phyloP scores from a whole-genome alignment of 2,329 filamentous ascomycete species.

The Teratosphaeria viscida region DNA sequence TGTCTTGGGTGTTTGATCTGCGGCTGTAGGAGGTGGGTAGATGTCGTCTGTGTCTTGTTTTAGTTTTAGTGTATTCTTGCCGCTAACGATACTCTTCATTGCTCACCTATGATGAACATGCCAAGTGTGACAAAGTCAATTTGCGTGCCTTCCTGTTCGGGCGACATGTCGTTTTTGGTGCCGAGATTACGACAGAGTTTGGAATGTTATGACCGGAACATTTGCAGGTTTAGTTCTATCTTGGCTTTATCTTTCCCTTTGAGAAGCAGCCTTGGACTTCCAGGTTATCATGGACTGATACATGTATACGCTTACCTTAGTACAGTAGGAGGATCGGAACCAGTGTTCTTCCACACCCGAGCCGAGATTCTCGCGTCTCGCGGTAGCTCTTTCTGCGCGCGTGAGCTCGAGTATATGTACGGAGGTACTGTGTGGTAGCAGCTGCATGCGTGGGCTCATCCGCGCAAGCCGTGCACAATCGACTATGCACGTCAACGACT shows the following conservation, averaged over 20 bases:
- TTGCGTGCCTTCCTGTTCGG: not conserved
- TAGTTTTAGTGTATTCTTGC: not conserved
- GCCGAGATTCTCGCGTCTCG: not conserved
- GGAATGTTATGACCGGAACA: not conserved
- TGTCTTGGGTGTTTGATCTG: conserved; percentile 45
- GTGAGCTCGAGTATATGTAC: not conserved
- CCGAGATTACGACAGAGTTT: not conserved
- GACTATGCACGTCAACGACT: not conserved
- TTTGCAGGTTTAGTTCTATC: no score
- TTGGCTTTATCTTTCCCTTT: no score
- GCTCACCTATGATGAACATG: conserved; percentile 53
- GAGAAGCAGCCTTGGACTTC: no score
- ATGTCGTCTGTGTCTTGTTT: conserved; percentile 62
- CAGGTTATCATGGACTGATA: no score
- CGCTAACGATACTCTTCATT: no score
- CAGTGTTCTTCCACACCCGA: not conserved
- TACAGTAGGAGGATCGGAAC: not conserved
- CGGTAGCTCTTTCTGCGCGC: not conserved
- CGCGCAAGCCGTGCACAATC: not conserved
- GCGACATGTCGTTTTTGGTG: not conserved
- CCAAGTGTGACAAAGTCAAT: conserved; percentile 51
- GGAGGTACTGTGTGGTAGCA: not conserved
- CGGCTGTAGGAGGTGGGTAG: conserved; percentile 62
- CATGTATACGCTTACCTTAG: no score
- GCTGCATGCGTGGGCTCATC: not conserved